Evolutionary conservation across 192 early-diverging fungal genomes (phyloP).

Genomic region (Piromyces sp.): DNA sequence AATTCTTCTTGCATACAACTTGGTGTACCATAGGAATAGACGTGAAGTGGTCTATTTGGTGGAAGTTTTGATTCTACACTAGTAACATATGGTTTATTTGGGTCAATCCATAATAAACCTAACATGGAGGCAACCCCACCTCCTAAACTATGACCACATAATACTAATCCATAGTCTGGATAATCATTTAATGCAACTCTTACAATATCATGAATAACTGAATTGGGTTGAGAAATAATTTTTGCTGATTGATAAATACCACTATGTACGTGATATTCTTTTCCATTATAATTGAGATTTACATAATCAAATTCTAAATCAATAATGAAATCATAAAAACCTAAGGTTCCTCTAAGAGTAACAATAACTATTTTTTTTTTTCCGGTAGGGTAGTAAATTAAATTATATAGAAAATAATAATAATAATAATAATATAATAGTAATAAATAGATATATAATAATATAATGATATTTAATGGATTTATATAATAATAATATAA

Average conservation of each 20-base stretch:
- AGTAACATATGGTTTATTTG: not conserved
- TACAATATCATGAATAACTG: constrained; percentile 55
- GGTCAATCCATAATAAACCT: constrained; percentile 56
- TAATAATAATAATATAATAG: no score
- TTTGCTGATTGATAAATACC: constrained; percentile 33
- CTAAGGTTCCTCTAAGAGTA: not conserved
- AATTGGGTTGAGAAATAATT: constrained; percentile 41
- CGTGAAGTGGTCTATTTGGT: constrained; percentile 53
- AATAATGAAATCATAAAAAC: not conserved
- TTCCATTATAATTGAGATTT: not conserved
- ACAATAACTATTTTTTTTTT: not conserved
- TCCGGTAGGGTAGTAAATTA: no score
- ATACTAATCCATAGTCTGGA: constrained; percentile 60
- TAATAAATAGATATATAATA: no score
- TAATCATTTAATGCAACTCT: constrained; percentile 45
- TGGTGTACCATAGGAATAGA: constrained; percentile 71
- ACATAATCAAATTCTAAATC: not conserved
- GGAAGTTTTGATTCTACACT: constrained; percentile 37
- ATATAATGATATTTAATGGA: no score
- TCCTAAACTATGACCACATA: constrained; percentile 79
- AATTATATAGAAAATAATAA: no score
- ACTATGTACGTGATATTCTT: not conserved
- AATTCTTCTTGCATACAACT: constrained; percentile 51
- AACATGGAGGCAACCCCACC: constrained; percentile 69
- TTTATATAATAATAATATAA: no score